Evolutionary conservation across 192 early-diverging fungal species (phyloP).

Genomic region (Dissophora globulifera): DNA sequence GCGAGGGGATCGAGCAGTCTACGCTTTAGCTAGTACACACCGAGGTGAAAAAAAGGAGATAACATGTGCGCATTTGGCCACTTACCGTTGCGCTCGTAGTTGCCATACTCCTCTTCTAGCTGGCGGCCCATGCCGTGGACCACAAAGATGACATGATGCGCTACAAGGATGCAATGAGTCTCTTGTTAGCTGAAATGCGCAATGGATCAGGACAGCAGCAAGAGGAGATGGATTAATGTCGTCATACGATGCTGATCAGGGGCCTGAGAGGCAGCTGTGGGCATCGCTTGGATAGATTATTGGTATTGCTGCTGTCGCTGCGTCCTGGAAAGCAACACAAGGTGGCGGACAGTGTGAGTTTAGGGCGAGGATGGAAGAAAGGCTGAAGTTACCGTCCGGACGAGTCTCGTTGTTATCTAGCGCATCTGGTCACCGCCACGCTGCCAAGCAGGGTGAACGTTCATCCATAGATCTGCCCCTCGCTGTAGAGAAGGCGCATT

Average conservation of each 20-base stretch:
- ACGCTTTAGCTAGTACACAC: no score
- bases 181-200: no score
- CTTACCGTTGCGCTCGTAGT: constrained; percentile 57
- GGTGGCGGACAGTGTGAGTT: no score
- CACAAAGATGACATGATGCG: constrained; percentile 61
- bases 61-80: no score
- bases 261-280: background rate
- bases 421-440: no score
- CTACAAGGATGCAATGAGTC: constrained; percentile 10
- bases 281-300: background rate
- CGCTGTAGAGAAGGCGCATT: no score
- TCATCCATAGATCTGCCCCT: background rate
- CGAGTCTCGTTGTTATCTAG: no score
- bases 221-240: no score
- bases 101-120: constrained; percentile 58
- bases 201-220: no score
- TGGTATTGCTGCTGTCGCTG: background rate
- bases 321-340: no score
- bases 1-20: background rate
- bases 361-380: no score
- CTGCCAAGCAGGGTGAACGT: background rate
- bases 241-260: background rate
- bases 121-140: constrained; percentile 66
- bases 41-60: background rate
- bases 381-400: no score